Evolutionary conservation across 495 filamentous ascomycete genomes (phyloP).

Genomic region (Xylaria palmicola): DNA sequence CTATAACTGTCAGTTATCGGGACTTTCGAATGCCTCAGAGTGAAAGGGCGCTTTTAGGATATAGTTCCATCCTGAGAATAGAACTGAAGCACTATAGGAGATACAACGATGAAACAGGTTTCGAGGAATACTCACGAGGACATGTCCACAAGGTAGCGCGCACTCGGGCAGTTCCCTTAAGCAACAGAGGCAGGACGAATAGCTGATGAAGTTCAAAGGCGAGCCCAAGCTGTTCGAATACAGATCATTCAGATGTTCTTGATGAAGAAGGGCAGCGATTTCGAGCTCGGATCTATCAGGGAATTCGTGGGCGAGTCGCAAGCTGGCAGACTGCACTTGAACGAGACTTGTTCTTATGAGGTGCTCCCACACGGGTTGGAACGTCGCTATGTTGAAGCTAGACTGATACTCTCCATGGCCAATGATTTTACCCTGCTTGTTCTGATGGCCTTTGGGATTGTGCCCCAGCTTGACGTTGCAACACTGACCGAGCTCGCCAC

Average conservation of each 20-base stretch:
- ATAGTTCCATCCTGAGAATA: no score
- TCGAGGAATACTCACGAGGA: constrained; percentile 29
- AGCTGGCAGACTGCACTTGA: constrained; percentile 24
- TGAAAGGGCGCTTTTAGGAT: no score
- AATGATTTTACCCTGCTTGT: constrained; percentile 46
- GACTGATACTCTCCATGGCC: constrained; percentile 47
- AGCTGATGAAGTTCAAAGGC: constrained; percentile 29
- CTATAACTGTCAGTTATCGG: neutral
- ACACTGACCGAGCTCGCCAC: constrained; percentile 37
- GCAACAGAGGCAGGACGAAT: constrained; percentile 55
- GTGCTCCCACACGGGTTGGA: constrained; percentile 32
- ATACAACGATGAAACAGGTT: neutral
- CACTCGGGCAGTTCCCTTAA: constrained; percentile 53
- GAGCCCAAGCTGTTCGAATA: constrained; percentile 27
- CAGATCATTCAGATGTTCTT: constrained; percentile 29
- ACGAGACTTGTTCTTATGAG: constrained; percentile 27
- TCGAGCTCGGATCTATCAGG: constrained; percentile 26
- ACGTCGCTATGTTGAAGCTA: constrained; percentile 37
- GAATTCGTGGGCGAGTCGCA: constrained; percentile 27
- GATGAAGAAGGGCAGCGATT: constrained; percentile 25
- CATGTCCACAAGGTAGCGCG: constrained; percentile 57
- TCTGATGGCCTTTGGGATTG: constrained; percentile 52
- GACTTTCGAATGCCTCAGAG: no score
- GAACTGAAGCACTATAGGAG: neutral
- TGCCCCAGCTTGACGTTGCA: constrained; percentile 46